Evolutionary conservation across 768 basidiomycete species (phyloP), one percentile per base, ranked within the genome.

Genomic region (Phanerodontia chrysosporium): DNA sequence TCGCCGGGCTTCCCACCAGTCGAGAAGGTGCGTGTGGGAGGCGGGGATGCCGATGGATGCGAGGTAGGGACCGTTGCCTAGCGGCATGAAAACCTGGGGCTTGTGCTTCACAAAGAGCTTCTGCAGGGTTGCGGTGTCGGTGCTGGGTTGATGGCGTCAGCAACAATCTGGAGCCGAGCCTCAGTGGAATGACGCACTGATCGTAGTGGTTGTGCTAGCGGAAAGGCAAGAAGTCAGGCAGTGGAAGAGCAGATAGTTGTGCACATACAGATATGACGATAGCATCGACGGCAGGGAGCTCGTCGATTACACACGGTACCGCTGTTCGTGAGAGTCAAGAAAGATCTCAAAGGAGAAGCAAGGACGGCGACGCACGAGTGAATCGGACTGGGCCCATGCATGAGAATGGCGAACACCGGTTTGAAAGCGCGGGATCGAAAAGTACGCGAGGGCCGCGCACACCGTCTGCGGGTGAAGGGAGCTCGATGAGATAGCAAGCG

Each of bases 261-360:
- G 35, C 51, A 56, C 70, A 72, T 74, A 74, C 82, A 67, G 76
- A 78, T 54, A 83, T 75, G 16, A 78, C 76, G 42, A 84, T 75
- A 6, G 73, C 74, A 62, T 83, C 81, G n/a, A 83, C 69, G 2
- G 76, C 68, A 1, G 82, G 81, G 24, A 84, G 67, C 2, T 80
- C 77, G 30, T 73, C 68, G n/a, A 76, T 69, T 13, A 67, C 56
- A 53, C 76, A 77, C 0, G 79, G 75, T 0, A 74, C 42, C 7
- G 70, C 73, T 75, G 56, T 46, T 36, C 29, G n/a, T 12, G 24
- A 27, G 16, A 25, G 5, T 36, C 45, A 24, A 24, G n/a, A 45
- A 14, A 16, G 10, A 18, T 42, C 44, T 16, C 28, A n/a, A 29
- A 22, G 2, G 57, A 24, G 51, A 59, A 56, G 58, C 63, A n/a